These are phyloP conservation scores for Trichoderma semiorbis DNA, from an alignment of 2,329 filamentous ascomycete genomes.

Conservation along the genomic window DNA sequence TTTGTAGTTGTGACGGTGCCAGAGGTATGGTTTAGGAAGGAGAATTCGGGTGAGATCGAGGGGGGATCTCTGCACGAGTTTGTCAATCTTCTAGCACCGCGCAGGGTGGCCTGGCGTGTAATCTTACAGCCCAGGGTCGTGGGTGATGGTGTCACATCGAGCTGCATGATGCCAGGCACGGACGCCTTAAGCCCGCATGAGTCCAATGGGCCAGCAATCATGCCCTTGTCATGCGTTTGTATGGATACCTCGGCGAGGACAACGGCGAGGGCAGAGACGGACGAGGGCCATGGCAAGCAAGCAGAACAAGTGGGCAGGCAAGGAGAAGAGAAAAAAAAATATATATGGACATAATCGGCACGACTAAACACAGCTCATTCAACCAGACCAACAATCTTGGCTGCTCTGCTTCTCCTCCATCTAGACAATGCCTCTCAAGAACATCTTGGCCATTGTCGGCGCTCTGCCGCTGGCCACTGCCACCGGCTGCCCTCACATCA, in stretches of 20 bases:
- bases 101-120: not conserved
- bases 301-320: not conserved
- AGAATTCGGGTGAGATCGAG: conserved; percentile 5
- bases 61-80: not conserved
- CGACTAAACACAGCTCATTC: not conserved
- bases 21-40: not conserved
- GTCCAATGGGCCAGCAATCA: not conserved
- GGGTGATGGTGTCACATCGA: conserved; percentile 4
- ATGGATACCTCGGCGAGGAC: not conserved
- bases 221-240: not conserved
- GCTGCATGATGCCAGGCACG: conserved; percentile 13
- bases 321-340: not conserved
- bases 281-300: not conserved
- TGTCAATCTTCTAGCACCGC: not conserved
- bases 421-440: conserved; percentile 16
- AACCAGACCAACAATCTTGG: not conserved
- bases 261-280: not conserved
- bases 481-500: conserved; percentile 10
- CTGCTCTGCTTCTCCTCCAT: not conserved
- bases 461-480: conserved; percentile 18
- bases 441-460: conserved; percentile 17
- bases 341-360: conserved; percentile 14
- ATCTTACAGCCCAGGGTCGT: not conserved
- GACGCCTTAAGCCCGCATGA: conserved; percentile 4
- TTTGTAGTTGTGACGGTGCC: not conserved